These are phyloP conservation scores for Triangularia verruculosa DNA, from an alignment of 2,329 filamentous ascomycete species.

Conservation along the genomic window DNA sequence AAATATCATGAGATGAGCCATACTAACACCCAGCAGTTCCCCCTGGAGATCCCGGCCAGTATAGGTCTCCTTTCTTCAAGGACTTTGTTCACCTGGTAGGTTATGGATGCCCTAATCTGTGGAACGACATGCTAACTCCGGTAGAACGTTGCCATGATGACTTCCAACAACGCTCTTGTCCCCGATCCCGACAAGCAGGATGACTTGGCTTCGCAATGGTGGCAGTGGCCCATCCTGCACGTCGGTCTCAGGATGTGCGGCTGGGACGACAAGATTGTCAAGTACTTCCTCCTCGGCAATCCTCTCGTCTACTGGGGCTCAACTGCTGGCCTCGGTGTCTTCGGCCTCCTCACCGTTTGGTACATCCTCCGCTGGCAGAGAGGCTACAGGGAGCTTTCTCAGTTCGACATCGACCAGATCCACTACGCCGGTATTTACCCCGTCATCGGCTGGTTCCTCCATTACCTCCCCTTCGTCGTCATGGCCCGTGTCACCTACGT, in stretches of 20 bases:
- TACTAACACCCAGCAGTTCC: constrained; percentile 61
- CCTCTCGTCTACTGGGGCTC: constrained; percentile 95
- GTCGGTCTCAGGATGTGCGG: constrained; percentile 98
- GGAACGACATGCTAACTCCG: constrained; percentile 4
- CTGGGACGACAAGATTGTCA: constrained; percentile 93
- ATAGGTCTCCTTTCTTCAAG: constrained; percentile 95
- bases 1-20: not conserved
- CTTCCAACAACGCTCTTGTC: constrained; percentile 96
- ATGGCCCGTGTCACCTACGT: constrained; percentile 99
- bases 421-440: constrained; percentile 93
- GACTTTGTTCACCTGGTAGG: constrained; percentile 77
- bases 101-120: not conserved
- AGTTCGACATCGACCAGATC: constrained; percentile 83
- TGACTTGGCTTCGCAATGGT: constrained; percentile 92
- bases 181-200: constrained; percentile 99
- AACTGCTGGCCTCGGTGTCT: constrained; percentile 71
- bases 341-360: constrained; percentile 72
- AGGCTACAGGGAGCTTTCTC: constrained; percentile 79
- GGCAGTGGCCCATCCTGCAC: constrained; percentile 96
- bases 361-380: constrained; percentile 95
- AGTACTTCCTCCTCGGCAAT: constrained; percentile 98
- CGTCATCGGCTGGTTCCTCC: constrained; percentile 88
- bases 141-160: constrained; percentile 97
- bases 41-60: constrained; percentile 81
- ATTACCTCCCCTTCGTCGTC: constrained; percentile 92